phyloP scores from a whole-genome alignment of 176 grass and related monocot genomes.

The Avena atlantica region DNA sequence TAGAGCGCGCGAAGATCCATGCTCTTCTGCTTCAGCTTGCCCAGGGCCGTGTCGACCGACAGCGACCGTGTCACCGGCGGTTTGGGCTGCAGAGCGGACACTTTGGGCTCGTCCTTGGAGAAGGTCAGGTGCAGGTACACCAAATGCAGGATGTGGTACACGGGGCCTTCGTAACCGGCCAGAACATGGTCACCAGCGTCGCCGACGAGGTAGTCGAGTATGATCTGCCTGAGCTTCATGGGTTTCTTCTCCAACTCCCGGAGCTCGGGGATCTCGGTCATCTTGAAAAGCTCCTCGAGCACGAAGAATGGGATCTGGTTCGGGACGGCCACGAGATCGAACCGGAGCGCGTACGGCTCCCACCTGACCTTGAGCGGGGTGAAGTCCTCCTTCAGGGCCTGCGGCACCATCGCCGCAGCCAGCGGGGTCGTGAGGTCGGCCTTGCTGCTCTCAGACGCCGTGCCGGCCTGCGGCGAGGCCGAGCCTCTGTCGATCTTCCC shows the following conservation, averaged over 20 bases:
- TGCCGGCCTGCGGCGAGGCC: not conserved
- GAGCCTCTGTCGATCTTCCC: not conserved
- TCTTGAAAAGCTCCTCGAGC: slow-evolving; percentile 12
- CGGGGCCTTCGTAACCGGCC: not conserved
- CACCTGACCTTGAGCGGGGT: not conserved
- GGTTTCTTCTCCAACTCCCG: not conserved
- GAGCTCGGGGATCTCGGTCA: slow-evolving; percentile 9
- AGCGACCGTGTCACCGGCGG: not conserved
- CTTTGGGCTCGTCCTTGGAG: not conserved
- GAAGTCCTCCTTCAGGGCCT: not conserved
- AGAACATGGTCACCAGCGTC: not conserved
- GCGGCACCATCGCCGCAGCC: not conserved
- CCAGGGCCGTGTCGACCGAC: not conserved
- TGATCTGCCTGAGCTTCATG: not conserved
- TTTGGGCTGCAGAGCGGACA: not conserved
- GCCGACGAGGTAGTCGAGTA: slow-evolving; percentile 12
- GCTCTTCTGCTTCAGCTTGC: not conserved
- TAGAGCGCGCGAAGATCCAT: not conserved
- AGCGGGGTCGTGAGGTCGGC: not conserved
- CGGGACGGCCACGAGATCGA: not conserved
- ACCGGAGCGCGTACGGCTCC: slow-evolving; percentile 18
- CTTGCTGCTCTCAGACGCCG: not conserved
- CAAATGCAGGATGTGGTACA: slow-evolving; percentile 1
- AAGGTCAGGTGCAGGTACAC: not conserved
- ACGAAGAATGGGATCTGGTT: slow-evolving; percentile 20